Percentiles rank a stretch among this genome's conserved stretches.
Evolutionary conservation across 2,329 filamentous ascomycete species (phyloP).

Genomic region (Paecilomyces dactylethromorphus): DNA sequence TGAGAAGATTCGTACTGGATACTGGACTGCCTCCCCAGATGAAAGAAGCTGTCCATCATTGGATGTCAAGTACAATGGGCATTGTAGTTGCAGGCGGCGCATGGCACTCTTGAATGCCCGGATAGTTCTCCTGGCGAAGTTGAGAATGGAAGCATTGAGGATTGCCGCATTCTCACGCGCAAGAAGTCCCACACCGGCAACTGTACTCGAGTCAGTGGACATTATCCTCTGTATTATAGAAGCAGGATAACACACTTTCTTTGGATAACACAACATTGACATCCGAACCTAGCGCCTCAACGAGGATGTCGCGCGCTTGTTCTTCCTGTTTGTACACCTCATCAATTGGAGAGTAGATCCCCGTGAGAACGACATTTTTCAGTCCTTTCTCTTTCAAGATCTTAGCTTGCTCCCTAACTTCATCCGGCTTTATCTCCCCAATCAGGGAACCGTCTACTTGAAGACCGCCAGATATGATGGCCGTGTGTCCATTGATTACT

Average conservation of each 20-base stretch:
- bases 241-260: not conserved
- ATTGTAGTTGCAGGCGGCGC: slow-evolving; percentile 42
- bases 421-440: not conserved
- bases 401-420: slow-evolving; percentile 1
- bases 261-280: slow-evolving; percentile 4
- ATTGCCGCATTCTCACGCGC: slow-evolving; percentile 61
- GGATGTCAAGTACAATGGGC: slow-evolving; percentile 55
- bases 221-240: slow-evolving; percentile 18
- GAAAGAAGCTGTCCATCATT: slow-evolving; percentile 58
- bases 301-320: slow-evolving; percentile 2
- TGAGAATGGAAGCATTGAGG: slow-evolving; percentile 56
- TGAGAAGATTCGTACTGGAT: slow-evolving; percentile 58
- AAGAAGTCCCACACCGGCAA: slow-evolving; percentile 40
- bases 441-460: slow-evolving; percentile 5
- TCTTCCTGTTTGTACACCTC: slow-evolving; percentile 4
- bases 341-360: slow-evolving; percentile 7
- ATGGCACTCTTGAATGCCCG: slow-evolving; percentile 50
- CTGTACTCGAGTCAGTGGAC: slow-evolving; percentile 39
- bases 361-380: slow-evolving; percentile 4
- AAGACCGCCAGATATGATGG: slow-evolving; percentile 4
- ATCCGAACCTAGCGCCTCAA: not conserved
- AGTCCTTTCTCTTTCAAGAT: slow-evolving; percentile 1
- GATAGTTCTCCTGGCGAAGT: slow-evolving; percentile 53
- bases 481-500: slow-evolving; percentile 4
- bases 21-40: slow-evolving; percentile 45